These are phyloP conservation scores for Clarireedia homoeocarpa DNA, from an alignment of 2,329 filamentous ascomycete species.

Conservation along the genomic window DNA sequence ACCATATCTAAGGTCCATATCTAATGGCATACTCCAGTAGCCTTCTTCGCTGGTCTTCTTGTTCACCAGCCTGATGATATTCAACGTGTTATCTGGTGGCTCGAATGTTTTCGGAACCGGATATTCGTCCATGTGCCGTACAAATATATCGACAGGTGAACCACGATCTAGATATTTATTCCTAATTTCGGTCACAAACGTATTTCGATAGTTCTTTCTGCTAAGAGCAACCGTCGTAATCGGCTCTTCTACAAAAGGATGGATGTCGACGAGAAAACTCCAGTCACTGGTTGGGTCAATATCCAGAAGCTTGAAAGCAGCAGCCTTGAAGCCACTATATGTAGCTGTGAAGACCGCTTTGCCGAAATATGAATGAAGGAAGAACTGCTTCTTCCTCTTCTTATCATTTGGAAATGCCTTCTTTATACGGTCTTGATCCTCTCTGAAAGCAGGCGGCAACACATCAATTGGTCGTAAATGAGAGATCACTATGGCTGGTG, in stretches of 20 bases:
- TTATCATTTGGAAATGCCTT: not conserved
- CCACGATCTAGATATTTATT: not conserved
- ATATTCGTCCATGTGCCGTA: not conserved
- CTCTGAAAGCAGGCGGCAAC: not conserved
- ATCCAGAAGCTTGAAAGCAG: not conserved
- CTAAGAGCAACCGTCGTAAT: not conserved
- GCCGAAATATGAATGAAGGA: constrained; percentile 5
- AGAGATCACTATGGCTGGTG: not conserved
- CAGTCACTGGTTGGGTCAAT: constrained; percentile 4
- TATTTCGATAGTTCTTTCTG: constrained; percentile 1
- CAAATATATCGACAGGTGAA: not conserved
- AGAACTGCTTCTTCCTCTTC: not conserved
- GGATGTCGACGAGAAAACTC: constrained; percentile 4
- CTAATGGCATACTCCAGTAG: constrained; percentile 21
- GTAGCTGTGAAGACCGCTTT: not conserved
- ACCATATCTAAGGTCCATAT: constrained; percentile 5
- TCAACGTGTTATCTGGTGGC: not conserved
- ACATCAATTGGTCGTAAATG: not conserved
- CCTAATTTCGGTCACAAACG: not conserved
- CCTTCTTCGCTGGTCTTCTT: not conserved
- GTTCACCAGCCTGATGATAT: not conserved
- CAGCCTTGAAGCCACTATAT: constrained; percentile 1
- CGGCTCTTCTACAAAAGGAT: not conserved
- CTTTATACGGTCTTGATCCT: not conserved
- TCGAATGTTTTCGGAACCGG: not conserved